Evolutionary conservation across 2,329 filamentous ascomycete species (phyloP).

Genomic region (Leptographium lundbergii): DNA sequence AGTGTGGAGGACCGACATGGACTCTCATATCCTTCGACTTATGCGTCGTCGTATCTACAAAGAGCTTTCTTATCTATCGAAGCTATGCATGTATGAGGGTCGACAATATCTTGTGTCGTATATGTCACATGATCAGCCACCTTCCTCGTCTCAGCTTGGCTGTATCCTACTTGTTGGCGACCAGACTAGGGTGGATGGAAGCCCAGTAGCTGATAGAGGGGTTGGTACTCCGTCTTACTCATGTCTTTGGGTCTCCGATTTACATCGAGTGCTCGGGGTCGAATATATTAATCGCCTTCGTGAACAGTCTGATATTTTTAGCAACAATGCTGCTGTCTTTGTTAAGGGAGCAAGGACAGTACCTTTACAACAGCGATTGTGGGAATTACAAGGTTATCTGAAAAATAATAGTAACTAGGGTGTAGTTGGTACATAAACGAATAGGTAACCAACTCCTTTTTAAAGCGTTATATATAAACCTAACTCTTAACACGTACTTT

Average conservation of each 20-base stretch:
- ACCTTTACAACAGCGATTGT: background rate
- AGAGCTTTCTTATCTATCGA: constrained; percentile 28
- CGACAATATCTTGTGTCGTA: constrained; percentile 30
- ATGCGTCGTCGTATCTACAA: constrained; percentile 35
- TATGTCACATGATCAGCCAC: constrained; percentile 3
- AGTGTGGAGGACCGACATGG: constrained; percentile 44
- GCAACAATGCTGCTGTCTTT: background rate
- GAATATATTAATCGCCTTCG: background rate
- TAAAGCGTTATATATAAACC: too few relatives aligned
- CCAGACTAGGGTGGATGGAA: background rate
- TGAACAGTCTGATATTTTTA: background rate
- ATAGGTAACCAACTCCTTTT: too few relatives aligned
- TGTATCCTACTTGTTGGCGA: constrained; percentile 2
- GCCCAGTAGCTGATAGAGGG: too few relatives aligned
- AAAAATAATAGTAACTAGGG: background rate
- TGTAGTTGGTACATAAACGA: too few relatives aligned
- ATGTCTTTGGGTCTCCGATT: background rate
- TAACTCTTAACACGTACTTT: too few relatives aligned
- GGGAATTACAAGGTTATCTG: background rate
- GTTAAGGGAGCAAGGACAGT: background rate
- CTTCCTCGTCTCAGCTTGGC: background rate
- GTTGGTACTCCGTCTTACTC: too few relatives aligned
- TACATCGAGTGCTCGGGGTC: background rate
- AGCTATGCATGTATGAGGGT: constrained; percentile 15
- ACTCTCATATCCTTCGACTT: constrained; percentile 33